Conservation (phyloP, 2,329 filamentous ascomycete species). For the Hymenotorrendiella dingleyae region DNA sequence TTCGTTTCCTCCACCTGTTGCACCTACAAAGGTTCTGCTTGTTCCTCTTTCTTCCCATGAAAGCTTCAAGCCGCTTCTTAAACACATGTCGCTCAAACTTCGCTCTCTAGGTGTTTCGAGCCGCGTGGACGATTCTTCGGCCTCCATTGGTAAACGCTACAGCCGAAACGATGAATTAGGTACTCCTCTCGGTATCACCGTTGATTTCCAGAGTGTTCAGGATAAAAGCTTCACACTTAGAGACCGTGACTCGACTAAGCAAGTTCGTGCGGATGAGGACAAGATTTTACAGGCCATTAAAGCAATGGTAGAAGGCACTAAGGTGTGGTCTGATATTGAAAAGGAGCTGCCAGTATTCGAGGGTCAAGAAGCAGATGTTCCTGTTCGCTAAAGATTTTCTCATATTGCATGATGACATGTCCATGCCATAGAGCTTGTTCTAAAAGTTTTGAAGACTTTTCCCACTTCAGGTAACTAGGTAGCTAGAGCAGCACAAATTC, state of each 20-base stretch:
- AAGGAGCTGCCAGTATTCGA: conserved; percentile 79
- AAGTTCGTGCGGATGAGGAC: conserved; percentile 78
- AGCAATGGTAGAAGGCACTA: conserved; percentile 41
- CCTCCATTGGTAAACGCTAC: conserved; percentile 92
- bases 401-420: background rate
- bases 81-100: conserved; percentile 68
- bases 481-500: too few relatives aligned
- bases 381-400: background rate
- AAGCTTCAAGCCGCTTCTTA: conserved; percentile 73
- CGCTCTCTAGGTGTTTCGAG: conserved; percentile 73
- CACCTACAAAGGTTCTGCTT: conserved; percentile 93
- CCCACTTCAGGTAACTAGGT: too few relatives aligned
- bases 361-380: conserved; percentile 51
- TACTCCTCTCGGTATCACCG: conserved; percentile 86
- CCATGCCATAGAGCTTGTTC: background rate
- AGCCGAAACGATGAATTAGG: conserved; percentile 92
- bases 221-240: conserved; percentile 81
- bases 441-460: background rate
- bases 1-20: conserved; percentile 69
- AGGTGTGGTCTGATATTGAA: conserved; percentile 64
- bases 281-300: conserved; percentile 70
- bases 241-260: conserved; percentile 84
- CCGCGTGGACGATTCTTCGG: conserved; percentile 83
- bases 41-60: conserved; percentile 79
- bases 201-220: conserved; percentile 92